phyloP scores from a whole-genome alignment of 2,329 filamentous ascomycete genomes.

The Cercospora zeina region DNA sequence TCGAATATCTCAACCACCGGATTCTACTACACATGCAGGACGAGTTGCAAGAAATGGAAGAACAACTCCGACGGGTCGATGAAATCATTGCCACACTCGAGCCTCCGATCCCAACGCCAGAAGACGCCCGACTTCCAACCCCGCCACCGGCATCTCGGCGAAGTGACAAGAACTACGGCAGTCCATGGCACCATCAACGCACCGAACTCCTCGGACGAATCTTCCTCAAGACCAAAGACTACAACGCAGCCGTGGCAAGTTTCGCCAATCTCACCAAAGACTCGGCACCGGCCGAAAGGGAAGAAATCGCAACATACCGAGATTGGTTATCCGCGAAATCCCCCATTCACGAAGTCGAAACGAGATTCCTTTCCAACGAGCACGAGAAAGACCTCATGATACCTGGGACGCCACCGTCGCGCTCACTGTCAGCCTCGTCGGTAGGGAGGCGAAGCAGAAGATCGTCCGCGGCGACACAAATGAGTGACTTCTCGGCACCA shows the following conservation, averaged over 20 bases:
- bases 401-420: slow-evolving; percentile 21
- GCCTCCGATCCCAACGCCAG: slow-evolving; percentile 16
- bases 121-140: slow-evolving; percentile 21
- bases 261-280: slow-evolving; percentile 57
- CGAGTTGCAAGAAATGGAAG: slow-evolving; percentile 77
- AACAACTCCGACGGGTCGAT: slow-evolving; percentile 71
- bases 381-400: slow-evolving; percentile 56
- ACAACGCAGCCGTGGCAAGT: slow-evolving; percentile 63
- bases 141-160: slow-evolving; percentile 59
- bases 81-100: slow-evolving; percentile 52
- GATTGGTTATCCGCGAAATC: slow-evolving; percentile 57
- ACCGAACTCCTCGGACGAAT: slow-evolving; percentile 63
- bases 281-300: slow-evolving; percentile 51
- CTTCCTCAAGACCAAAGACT: slow-evolving; percentile 66
- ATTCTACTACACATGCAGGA: slow-evolving; percentile 81
- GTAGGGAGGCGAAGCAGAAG: background rate
- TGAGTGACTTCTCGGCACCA: background rate
- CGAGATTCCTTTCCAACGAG: slow-evolving; percentile 56
- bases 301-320: slow-evolving; percentile 58
- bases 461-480: background rate
- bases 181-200: slow-evolving; percentile 61
- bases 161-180: slow-evolving; percentile 55
- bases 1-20: slow-evolving; percentile 78
- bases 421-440: background rate
- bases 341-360: slow-evolving; percentile 61